Evolutionary conservation across 179 eudicot genomes (phyloP).

Genomic region (Spinacia oleracea): DNA sequence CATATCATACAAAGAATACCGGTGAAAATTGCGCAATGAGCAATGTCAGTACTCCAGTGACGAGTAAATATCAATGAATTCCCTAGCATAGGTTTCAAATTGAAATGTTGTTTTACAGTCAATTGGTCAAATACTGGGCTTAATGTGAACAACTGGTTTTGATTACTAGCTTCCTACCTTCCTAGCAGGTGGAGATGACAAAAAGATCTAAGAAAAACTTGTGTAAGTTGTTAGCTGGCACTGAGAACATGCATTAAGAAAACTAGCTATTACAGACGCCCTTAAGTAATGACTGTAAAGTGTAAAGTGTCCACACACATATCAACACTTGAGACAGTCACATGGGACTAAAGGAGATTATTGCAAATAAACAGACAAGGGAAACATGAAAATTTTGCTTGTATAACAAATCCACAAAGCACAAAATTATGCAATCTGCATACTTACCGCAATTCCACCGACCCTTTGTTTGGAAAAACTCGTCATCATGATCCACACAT

Average conservation of each 20-base stretch:
- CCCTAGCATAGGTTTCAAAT: no score
- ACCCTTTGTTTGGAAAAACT: conserved; percentile 87
- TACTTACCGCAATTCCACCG: conserved; percentile 93
- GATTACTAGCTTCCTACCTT: background rate
- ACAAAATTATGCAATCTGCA: background rate
- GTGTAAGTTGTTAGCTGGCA: background rate
- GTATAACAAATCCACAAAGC: background rate
- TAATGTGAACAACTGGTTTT: background rate
- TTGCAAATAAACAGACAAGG: conserved; percentile 2
- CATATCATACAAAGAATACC: no score
- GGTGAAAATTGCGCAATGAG: no score
- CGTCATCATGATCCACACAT: conserved; percentile 89
- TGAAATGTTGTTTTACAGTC: no score
- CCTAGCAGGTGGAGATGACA: background rate
- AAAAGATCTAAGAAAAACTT: background rate
- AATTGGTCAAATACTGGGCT: background rate
- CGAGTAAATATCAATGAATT: background rate
- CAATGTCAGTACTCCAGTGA: background rate
- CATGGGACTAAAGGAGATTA: background rate
- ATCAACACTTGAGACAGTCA: background rate
- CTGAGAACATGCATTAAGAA: background rate
- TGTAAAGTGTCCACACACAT: background rate
- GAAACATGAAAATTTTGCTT: background rate
- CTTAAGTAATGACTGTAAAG: background rate
- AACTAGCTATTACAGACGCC: background rate